phyloP scores from a whole-genome alignment of 768 basidiomycete species.

The Vararia minispora region DNA sequence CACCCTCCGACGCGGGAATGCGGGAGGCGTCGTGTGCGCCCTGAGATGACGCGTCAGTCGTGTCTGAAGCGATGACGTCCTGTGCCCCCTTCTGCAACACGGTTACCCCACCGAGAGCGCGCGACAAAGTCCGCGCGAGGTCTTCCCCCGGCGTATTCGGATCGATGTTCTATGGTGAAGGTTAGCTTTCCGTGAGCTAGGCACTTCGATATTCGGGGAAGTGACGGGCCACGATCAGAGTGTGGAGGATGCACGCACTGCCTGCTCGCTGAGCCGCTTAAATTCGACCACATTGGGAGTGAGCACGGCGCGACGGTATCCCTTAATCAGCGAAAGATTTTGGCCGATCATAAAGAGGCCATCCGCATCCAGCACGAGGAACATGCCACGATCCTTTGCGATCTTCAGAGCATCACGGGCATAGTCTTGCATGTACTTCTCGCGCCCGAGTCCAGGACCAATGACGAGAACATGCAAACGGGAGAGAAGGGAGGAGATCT shows the following conservation, averaged over 20 bases:
- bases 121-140: conserved; percentile 64
- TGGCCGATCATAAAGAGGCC: conserved; percentile 76
- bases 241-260: conserved; percentile 30
- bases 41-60: conserved; percentile 35
- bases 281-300: conserved; percentile 97
- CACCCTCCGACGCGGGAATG: conserved; percentile 19
- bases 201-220: conserved; percentile 37
- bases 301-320: conserved; percentile 79
- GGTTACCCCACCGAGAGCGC: conserved; percentile 73
- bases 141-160: conserved; percentile 36
- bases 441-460: conserved; percentile 90
- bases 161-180: conserved; percentile 33
- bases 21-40: conserved; percentile 32
- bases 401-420: conserved; percentile 67
- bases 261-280: conserved; percentile 64
- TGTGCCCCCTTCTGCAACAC: conserved; percentile 78
- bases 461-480: conserved; percentile 89
- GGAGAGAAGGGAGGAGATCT: conserved; percentile 58
- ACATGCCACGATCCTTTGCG: conserved; percentile 65
- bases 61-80: conserved; percentile 77
- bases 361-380: conserved; percentile 91
- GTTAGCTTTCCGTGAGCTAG: conserved; percentile 29
- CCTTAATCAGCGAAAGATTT: conserved; percentile 62
- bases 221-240: neutral
- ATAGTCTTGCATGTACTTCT: conserved; percentile 78